Evolutionary conservation across 148 eudicot genomes (phyloP), one percentile per base, ranked within the genome.

Genomic region (Fagopyrum tataricum): DNA sequence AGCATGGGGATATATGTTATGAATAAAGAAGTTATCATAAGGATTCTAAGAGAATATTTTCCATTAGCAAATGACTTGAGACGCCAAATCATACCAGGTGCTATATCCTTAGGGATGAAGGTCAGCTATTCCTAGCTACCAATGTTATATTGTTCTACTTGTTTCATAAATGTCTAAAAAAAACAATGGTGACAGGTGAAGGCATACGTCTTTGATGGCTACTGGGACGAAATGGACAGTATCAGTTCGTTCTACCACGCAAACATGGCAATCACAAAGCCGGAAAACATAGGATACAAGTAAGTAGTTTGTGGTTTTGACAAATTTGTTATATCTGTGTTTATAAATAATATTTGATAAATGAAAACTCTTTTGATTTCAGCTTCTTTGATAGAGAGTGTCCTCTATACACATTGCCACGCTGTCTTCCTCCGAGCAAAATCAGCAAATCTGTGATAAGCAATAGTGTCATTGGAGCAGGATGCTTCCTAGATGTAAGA

Each of bases 1-100:
- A 84, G 95, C 73, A 92, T 86, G 95, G 97, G 91, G 13, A 85
- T 92, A 53, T 92, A 92, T 77, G 95, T 88, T 26, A 81, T 92
- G 8, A 86, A 74, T 74, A 90, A 82, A 81, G 81, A 82, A 67
- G 81, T 79, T 9, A 85, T 90, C 87, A 68, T 67, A 73, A 80
- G 79, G 77, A 81, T 92, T 61, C 81, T 92, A 23, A 77, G 40
- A 74, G 85, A 87, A 72, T 71, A 79, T 24, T 80, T 83, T 48
- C 91, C 95, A 1, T 75, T 58, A 64, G 90, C 88, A 64, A 84
- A 88, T 77, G 85, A 84, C 78, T 82, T 92, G 39, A 84, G 75
- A 40, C 78, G 81, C 74, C 82, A 92, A 78, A 89, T 84, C 20
- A 85, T 92, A 81, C 89, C 95, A 12, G 91, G 90, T 59, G 91